Evolutionary conservation across 1,284 basidiomycete species (phyloP).

Genomic region (Xerocomus amazonicus): DNA sequence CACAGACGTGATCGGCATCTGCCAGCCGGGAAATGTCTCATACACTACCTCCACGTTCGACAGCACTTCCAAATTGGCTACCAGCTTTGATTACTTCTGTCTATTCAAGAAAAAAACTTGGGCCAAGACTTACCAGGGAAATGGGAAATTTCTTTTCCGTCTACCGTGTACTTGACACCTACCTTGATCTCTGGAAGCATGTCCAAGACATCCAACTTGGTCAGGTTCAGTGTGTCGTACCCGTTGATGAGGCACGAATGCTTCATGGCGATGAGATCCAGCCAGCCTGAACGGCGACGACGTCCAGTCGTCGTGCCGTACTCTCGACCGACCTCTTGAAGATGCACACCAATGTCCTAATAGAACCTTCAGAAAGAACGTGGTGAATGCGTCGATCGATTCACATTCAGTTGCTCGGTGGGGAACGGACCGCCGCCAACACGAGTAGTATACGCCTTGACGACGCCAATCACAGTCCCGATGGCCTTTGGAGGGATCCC

Average conservation of each 20-base stretch:
- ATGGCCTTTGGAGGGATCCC: constrained; percentile 90
- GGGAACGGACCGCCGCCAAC: constrained; percentile 98
- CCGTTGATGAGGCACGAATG: constrained; percentile 96
- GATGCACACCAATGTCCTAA: constrained; percentile 77
- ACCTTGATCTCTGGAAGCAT: constrained; percentile 86
- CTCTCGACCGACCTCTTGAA: constrained; percentile 94
- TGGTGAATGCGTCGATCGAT: constrained; percentile 24
- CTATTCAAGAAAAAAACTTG: neutral
- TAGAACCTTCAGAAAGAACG: neutral
- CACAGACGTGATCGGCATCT: constrained; percentile 69
- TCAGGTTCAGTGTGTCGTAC: constrained; percentile 91
- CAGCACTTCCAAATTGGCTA: constrained; percentile 84
- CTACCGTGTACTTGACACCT: constrained; percentile 75
- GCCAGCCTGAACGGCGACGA: constrained; percentile 92
- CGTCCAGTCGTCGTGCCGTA: constrained; percentile 93
- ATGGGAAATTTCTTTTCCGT: constrained; percentile 75
- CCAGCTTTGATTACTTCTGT: constrained; percentile 6
- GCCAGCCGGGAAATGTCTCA: constrained; percentile 91
- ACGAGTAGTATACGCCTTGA: constrained; percentile 97
- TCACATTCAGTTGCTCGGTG: constrained; percentile 87
- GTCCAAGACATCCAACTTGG: constrained; percentile 94
- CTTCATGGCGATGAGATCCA: constrained; percentile 92
- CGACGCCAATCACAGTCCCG: constrained; percentile 84
- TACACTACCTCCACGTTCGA: constrained; percentile 86
- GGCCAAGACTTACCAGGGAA: constrained; percentile 74